Evolutionary conservation across 192 early-diverging fungal species (phyloP).

Genomic region (Coemansia reversa): DNA sequence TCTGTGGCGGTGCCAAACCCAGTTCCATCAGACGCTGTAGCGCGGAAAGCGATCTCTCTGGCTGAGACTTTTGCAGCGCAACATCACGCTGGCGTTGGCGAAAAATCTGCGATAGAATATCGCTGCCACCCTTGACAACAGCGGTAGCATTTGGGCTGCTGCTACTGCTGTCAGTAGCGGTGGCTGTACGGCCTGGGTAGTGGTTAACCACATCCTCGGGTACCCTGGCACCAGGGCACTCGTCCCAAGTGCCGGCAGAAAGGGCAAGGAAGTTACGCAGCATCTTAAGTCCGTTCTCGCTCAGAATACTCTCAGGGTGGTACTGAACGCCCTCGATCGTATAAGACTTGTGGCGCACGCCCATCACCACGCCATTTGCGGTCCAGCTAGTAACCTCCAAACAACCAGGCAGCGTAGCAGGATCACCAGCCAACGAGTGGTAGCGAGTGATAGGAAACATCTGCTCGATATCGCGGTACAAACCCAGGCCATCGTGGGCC

Average conservation of each 20-base stretch:
- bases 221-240: conserved; percentile 52
- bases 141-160: conserved; percentile 2
- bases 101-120: conserved; percentile 83
- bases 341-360: conserved; percentile 83
- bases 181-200: conserved; percentile 19
- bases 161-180: background rate
- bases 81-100: conserved; percentile 81
- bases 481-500: conserved; percentile 85
- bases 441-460: conserved; percentile 89
- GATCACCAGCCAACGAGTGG: conserved; percentile 92
- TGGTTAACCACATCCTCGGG: conserved; percentile 20
- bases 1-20: conserved; percentile 67
- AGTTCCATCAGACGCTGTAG: conserved; percentile 68
- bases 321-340: conserved; percentile 97
- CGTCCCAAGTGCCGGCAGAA: conserved; percentile 83
- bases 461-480: conserved; percentile 84
- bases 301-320: conserved; percentile 97
- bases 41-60: conserved; percentile 71
- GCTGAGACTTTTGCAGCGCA: conserved; percentile 61
- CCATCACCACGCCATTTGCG: conserved; percentile 87
- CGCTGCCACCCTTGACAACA: conserved; percentile 27
- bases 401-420: conserved; percentile 72
- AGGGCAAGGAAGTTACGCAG: conserved; percentile 90
- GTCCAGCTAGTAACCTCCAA: conserved; percentile 88
- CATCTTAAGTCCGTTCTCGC: conserved; percentile 85